These are phyloP conservation scores for Aphanomyces cochlioides DNA, from an alignment of 352 stramenopile genomes.

Conservation along the genomic window DNA sequence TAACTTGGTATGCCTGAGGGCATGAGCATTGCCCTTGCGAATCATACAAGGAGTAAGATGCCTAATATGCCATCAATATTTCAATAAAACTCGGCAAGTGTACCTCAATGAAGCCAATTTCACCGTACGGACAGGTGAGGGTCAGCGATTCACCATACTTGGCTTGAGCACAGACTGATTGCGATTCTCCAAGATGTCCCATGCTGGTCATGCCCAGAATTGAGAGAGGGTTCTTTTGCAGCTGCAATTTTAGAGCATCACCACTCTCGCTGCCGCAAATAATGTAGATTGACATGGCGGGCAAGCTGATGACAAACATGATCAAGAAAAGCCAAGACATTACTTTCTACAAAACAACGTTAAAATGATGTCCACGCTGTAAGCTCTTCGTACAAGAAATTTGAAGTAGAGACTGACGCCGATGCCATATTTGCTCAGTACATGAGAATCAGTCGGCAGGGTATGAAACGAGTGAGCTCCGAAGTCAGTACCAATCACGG, in stretches of 20 bases:
- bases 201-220: slow-evolving; percentile 78
- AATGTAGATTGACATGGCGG: slow-evolving; percentile 60
- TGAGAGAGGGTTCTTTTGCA: slow-evolving; percentile 56
- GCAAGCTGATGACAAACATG: slow-evolving; percentile 59
- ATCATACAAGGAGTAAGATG: slow-evolving; percentile 63
- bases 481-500: slow-evolving; percentile 60
- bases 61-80: slow-evolving; percentile 33
- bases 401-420: slow-evolving; percentile 82
- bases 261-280: slow-evolving; percentile 46
- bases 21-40: slow-evolving; percentile 61
- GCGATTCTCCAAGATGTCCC: slow-evolving; percentile 65
- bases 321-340: slow-evolving; percentile 81
- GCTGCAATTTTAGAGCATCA: slow-evolving; percentile 58
- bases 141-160: slow-evolving; percentile 45
- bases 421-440: slow-evolving; percentile 72
- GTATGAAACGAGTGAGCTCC: slow-evolving; percentile 73
- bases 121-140: slow-evolving; percentile 58
- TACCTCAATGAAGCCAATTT: slow-evolving; percentile 63
- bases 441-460: slow-evolving; percentile 64
- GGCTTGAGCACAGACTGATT: slow-evolving; percentile 65
- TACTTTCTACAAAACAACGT: slow-evolving; percentile 45
- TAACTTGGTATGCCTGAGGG: slow-evolving; percentile 58
- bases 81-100: not conserved
- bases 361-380: not conserved
- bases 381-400: slow-evolving; percentile 44